Evolutionary conservation across 73 alveolate genomes (phyloP).

Genomic region (Blepharisma stoltei): DNA sequence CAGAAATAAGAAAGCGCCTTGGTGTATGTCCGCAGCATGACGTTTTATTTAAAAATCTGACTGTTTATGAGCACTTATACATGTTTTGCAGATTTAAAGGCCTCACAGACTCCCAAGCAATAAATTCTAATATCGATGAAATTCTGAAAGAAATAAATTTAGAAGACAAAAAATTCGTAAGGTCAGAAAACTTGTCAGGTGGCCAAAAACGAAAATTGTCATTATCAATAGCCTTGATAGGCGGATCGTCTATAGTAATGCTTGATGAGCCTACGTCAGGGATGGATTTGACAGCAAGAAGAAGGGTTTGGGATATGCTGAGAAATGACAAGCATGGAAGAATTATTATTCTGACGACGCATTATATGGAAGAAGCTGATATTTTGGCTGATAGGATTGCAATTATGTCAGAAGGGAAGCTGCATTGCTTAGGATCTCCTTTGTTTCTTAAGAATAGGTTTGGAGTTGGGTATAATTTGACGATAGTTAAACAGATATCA

Average conservation of each 20-base stretch:
- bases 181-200: conserved; percentile 87
- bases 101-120: conserved; percentile 36
- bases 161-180: conserved; percentile 56
- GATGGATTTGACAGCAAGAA: conserved; percentile 93
- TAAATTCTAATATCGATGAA: conserved; percentile 67
- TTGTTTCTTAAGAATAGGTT: conserved; percentile 89
- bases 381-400: conserved; percentile 97
- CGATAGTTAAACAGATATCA: conserved; percentile 34
- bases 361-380: conserved; percentile 98
- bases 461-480: conserved; percentile 92
- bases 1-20: conserved; percentile 67
- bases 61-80: conserved; percentile 90
- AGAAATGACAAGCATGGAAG: conserved; percentile 80
- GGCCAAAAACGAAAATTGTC: conserved; percentile 96
- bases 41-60: conserved; percentile 80
- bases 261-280: conserved; percentile 99
- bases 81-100: conserved; percentile 90
- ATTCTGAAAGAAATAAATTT: conserved; percentile 76
- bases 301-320: conserved; percentile 95
- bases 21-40: conserved; percentile 97
- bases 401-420: conserved; percentile 94
- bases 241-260: conserved; percentile 81
- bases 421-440: conserved; percentile 88
- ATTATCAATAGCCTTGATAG: conserved; percentile 93
- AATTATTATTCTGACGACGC: conserved; percentile 94